A percentile compares a stretch with the other conserved stretches of the same genome.
These are phyloP conservation scores for Cyberlindnera xylosilytica DNA, from an alignment of 805 yeast genomes.

Conservation along the genomic window DNA sequence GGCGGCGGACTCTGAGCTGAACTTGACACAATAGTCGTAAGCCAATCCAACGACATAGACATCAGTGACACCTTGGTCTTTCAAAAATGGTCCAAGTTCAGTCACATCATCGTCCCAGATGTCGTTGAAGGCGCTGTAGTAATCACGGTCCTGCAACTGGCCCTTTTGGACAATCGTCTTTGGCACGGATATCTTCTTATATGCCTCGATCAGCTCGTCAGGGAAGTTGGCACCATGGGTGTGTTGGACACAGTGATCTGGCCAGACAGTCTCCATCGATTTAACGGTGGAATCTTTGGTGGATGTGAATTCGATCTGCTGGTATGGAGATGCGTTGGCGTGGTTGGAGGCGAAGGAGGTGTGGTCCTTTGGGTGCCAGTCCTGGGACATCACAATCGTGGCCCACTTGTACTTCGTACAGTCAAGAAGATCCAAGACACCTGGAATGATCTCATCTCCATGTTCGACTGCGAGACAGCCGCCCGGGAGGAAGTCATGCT, in stretches of 20 bases:
- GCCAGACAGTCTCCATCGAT: conserved; percentile 66
- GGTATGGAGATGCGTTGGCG: conserved; percentile 44
- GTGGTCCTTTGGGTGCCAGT: conserved; percentile 85
- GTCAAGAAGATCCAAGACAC: conserved; percentile 46
- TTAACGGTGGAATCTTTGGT: conserved; percentile 39
- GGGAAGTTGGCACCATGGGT: conserved; percentile 67
- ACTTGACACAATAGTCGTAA: conserved; percentile 79
- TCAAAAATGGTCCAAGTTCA: conserved; percentile 51
- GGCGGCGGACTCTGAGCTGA: conserved; percentile 70
- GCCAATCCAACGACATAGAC: conserved; percentile 83
- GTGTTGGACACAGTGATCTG: conserved; percentile 82
- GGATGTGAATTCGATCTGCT: conserved; percentile 43
- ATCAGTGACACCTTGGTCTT: conserved; percentile 44
- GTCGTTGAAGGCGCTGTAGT: conserved; percentile 84
- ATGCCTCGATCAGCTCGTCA: conserved; percentile 37
- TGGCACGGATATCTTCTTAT: conserved; percentile 33
- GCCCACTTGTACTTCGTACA: conserved; percentile 49
- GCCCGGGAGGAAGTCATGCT: conserved; percentile 82
- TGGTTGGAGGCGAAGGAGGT: conserved; percentile 79
- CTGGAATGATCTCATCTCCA: conserved; percentile 58
- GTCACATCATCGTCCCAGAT: conserved; percentile 72
- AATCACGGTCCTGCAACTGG: conserved; percentile 66
- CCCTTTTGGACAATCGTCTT: conserved; percentile 66
- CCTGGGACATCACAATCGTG: conserved; percentile 69
- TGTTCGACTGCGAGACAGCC: conserved; percentile 73